Evolutionary conservation across 129 eudicot genomes (phyloP).

Genomic region (Flaveria trinervia): DNA sequence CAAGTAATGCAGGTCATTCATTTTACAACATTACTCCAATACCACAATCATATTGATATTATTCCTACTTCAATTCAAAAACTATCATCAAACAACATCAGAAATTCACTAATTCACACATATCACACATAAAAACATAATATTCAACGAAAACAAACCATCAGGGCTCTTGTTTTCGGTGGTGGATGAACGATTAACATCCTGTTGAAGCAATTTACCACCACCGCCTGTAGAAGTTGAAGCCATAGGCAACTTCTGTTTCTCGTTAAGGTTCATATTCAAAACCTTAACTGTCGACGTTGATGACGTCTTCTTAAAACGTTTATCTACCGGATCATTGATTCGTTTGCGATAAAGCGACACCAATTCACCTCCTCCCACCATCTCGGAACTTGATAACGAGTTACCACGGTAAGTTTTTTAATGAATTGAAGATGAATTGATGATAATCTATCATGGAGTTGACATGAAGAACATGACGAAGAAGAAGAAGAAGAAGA

Average conservation of each 20-base stretch:
- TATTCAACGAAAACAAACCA: constrained; percentile 38
- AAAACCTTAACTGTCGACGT: constrained; percentile 58
- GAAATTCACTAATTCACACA: neutral
- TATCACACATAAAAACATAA: neutral
- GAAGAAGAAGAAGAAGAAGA: neutral
- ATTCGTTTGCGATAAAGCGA: constrained; percentile 77
- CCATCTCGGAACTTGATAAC: constrained; percentile 50
- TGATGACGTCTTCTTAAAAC: constrained; percentile 53
- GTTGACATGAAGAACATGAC: constrained; percentile 11
- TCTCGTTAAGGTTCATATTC: constrained; percentile 41
- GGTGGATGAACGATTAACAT: constrained; percentile 37
- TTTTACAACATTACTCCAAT: neutral
- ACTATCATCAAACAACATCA: neutral
- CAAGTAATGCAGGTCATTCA: neutral
- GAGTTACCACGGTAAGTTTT: constrained; percentile 40
- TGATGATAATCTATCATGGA: constrained; percentile 15
- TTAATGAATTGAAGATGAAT: constrained; percentile 21
- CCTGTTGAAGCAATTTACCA: constrained; percentile 33
- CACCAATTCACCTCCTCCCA: constrained; percentile 43
- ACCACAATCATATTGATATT: neutral
- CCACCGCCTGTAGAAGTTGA: constrained; percentile 51
- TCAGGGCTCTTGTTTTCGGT: constrained; percentile 45
- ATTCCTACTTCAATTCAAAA: neutral
- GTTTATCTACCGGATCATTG: constrained; percentile 77
- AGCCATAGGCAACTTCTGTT: constrained; percentile 44